Conservation (phyloP, 257 asterid genomes). For the Solanum medicagineum region DNA sequence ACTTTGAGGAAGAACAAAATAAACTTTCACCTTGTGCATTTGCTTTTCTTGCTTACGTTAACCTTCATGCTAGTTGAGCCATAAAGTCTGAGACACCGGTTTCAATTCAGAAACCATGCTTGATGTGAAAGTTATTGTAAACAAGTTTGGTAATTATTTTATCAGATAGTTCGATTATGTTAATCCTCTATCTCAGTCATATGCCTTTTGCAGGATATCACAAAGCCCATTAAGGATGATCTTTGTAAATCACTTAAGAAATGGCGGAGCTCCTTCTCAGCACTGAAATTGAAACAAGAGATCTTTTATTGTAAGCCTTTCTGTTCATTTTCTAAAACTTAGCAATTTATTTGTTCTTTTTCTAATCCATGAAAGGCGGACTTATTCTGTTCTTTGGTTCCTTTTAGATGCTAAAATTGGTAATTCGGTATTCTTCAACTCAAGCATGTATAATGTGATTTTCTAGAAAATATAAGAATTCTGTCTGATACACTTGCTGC, state of each 20-base stretch:
- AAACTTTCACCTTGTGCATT: not conserved
- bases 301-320: conserved; percentile 69
- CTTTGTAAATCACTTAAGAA: conserved; percentile 55
- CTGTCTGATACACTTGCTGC: not conserved
- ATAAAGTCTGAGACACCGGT: not conserved
- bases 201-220: conserved; percentile 55
- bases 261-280: conserved; percentile 81
- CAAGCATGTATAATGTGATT: not conserved
- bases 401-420: not conserved
- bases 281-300: conserved; percentile 82
- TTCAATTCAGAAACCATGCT: not conserved
- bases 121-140: not conserved
- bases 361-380: not conserved
- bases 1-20: not conserved
- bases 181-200: not conserved
- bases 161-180: not conserved
- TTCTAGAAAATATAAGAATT: not conserved
- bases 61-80: not conserved
- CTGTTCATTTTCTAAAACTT: not conserved
- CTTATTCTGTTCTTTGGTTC: not conserved
- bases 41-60: not conserved
- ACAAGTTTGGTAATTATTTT: not conserved
- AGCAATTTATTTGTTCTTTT: not conserved
- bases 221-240: conserved; percentile 77
- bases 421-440: not conserved